Evolutionary conservation across 148 eudicot species (phyloP), one percentile per base, ranked within the genome.

Genomic region (Chenopodium berlandieri): DNA sequence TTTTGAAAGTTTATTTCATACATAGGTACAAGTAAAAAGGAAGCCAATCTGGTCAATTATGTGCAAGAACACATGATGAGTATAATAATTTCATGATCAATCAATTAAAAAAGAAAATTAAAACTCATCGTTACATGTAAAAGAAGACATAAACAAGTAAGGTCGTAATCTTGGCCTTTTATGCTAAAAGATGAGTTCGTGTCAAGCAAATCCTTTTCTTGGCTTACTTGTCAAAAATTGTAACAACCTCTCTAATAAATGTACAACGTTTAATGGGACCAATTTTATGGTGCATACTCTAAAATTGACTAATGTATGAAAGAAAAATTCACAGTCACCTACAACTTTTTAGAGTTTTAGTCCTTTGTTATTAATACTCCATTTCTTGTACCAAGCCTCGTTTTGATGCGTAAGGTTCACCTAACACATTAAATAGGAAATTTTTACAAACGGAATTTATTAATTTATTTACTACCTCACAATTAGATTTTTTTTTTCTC

Each of bases 191-290:
- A 56, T 56, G 62, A 17, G 6, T 14, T 16, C 62, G 62, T 56
- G 62, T 56, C 62, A 56, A 69, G 40, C 32, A 7, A 65, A 9
- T 8, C 14, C 27, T 12, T 32, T 69, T 69, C 25, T 22, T 20
- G 25, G 74, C 74, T 71, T 37, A 71, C 74, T 13, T 71, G 50
- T 37, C 74, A 71, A 72, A 72, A 14, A 7, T 70, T 71, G 74
- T 71, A 71, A 34, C 48, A 11, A 40, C 50, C 13, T 37, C 2
- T 20, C 23, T 19, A 7, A 20, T 54, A 72, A 2, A 8, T 10
- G 56, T 17, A 72, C 75, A 27, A 72, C 54, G 2, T 9, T 69
- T 23, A 46, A 40, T 46, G 14, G 75, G 31, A 72, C 75, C 75
- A 44, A 46, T 44, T 44, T 22, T 17, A 32, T 32, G 9, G 23